phyloP scores from a whole-genome alignment of 148 eudicot genomes.

The Chenopodium album region DNA sequence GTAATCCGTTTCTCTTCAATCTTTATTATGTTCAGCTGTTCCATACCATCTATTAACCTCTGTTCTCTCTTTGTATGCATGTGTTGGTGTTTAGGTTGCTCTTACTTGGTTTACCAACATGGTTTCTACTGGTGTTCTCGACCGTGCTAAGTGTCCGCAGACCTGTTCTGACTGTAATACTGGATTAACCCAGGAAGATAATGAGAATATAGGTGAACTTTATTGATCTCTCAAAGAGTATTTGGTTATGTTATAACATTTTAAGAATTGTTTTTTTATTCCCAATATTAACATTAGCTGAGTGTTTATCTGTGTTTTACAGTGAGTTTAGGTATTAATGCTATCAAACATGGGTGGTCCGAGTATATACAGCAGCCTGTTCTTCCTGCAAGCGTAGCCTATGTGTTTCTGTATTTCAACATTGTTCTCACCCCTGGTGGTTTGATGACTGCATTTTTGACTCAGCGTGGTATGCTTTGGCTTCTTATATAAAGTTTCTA shows the following conservation, averaged over 20 bases:
- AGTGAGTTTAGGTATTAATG: constrained; percentile 58
- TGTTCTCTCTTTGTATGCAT: neutral
- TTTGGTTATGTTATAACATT: neutral
- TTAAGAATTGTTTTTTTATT: neutral
- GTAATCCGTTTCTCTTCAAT: constrained; percentile 15
- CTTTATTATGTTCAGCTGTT: neutral
- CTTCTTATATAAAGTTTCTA: neutral
- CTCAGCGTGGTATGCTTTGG: constrained; percentile 69
- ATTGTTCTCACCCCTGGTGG: constrained; percentile 94
- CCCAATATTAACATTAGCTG: neutral
- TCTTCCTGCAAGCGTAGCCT: constrained; percentile 97
- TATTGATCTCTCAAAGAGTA: neutral
- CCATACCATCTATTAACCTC: neutral
- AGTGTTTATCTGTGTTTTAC: constrained; percentile 16
- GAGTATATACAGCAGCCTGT: constrained; percentile 92
- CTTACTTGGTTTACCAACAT: constrained; percentile 80
- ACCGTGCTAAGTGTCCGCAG: constrained; percentile 62
- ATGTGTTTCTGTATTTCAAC: constrained; percentile 84
- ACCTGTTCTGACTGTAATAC: constrained; percentile 43
- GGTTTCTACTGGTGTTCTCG: constrained; percentile 87
- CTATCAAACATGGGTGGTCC: constrained; percentile 82
- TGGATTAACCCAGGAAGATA: constrained; percentile 26
- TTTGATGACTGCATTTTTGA: constrained; percentile 90
- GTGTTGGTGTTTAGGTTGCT: constrained; percentile 41
- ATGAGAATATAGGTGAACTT: constrained; percentile 54